These are phyloP conservation scores for Pittosporum tobira DNA, from an alignment of 129 eudicot genomes.

Conservation along the genomic window DNA sequence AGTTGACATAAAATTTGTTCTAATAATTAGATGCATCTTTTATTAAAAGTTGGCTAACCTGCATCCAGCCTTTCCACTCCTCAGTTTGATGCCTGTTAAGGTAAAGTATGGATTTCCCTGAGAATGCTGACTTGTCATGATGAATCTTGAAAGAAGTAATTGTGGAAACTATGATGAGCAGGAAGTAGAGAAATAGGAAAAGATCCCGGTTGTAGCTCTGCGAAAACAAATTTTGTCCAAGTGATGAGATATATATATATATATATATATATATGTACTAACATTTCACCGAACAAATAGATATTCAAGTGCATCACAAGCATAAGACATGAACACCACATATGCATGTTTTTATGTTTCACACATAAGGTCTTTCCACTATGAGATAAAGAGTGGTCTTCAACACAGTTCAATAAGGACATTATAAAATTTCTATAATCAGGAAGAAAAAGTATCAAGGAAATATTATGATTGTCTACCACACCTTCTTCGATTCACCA, in stretches of 20 bases:
- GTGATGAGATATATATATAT: neutral
- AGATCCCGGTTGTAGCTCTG: constrained; percentile 51
- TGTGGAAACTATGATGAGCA: constrained; percentile 77
- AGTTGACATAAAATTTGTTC: neutral
- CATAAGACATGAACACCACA: neutral
- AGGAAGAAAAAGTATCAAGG: neutral
- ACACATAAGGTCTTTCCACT: neutral
- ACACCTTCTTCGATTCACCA: constrained; percentile 77
- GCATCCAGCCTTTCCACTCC: constrained; percentile 99
- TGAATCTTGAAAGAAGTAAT: constrained; percentile 76
- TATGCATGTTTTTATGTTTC: too few relatives aligned
- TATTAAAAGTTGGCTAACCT: constrained; percentile 31
- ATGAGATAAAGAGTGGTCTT: neutral
- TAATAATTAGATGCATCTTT: neutral
- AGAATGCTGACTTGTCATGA: constrained; percentile 64
- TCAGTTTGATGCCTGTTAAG: constrained; percentile 93
- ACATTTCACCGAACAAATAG: neutral
- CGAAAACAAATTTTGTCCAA: neutral
- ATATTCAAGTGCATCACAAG: neutral
- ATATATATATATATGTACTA: neutral
- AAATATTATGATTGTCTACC: neutral
- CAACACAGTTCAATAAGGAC: neutral
- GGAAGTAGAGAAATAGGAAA: constrained; percentile 74
- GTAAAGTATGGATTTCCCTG: constrained; percentile 80
- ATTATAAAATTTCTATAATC: neutral